phyloP scores from a whole-genome alignment of 441 rosid species.

The Biscutella laevigata region DNA sequence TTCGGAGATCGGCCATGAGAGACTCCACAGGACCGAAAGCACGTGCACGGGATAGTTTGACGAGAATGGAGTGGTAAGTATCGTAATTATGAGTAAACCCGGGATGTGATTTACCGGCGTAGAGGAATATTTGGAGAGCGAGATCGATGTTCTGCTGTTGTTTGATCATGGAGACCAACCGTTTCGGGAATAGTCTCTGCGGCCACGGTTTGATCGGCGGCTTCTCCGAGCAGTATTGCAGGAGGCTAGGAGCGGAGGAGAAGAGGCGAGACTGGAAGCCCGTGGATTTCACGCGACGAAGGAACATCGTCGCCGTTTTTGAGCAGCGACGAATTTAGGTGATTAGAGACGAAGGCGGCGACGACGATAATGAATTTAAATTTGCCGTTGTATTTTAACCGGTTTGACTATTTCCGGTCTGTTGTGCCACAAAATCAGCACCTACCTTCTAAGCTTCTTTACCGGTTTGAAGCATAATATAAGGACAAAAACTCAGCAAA shows the following conservation, averaged over 20 bases:
- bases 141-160: conserved; percentile 75
- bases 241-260: conserved; percentile 23
- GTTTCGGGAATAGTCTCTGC: conserved; percentile 60
- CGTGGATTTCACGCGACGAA: background rate
- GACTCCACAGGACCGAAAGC: conserved; percentile 55
- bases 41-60: conserved; percentile 75
- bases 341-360: background rate
- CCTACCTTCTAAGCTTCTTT: too few relatives aligned
- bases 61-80: conserved; percentile 63
- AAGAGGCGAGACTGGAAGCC: conserved; percentile 19
- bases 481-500: too few relatives aligned
- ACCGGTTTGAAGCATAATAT: too few relatives aligned
- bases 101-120: conserved; percentile 66
- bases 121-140: conserved; percentile 69
- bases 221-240: conserved; percentile 37
- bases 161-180: conserved; percentile 59
- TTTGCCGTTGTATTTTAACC: background rate
- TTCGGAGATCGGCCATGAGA: conserved; percentile 43
- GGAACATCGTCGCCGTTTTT: conserved; percentile 9
- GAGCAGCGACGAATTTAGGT: conserved; percentile 4
- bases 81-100: conserved; percentile 64
- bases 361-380: background rate
- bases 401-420: background rate
- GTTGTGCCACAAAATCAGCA: too few relatives aligned
- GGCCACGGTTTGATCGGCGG: conserved; percentile 94